These are phyloP conservation scores for Oemleria cerasiformis DNA, from an alignment of 306 rosid genomes.

Conservation along the genomic window DNA sequence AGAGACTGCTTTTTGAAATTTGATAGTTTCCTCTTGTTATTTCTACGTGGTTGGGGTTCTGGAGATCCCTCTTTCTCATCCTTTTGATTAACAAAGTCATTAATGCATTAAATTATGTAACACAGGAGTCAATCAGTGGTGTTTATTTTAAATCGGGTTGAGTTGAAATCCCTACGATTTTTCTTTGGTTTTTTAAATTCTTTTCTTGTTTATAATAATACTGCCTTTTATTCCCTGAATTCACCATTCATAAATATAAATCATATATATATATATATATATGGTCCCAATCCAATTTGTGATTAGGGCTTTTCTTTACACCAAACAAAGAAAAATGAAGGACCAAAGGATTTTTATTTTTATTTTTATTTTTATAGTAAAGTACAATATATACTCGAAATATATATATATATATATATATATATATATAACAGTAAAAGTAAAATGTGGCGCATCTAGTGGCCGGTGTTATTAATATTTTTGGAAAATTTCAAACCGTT, in stretches of 20 bases:
- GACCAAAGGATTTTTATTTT: too few species aligned
- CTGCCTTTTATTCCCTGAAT: conserved; percentile 16
- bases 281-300: conserved; percentile 33
- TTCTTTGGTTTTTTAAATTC: conserved; percentile 33
- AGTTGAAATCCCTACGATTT: conserved; percentile 36
- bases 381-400: too few species aligned
- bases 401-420: too few species aligned
- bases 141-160: conserved; percentile 44
- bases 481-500: too few species aligned
- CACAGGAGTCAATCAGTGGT: conserved; percentile 79
- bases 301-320: neutral
- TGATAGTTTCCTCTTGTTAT: conserved; percentile 75
- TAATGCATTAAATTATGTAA: conserved; percentile 34
- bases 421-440: too few species aligned
- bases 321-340: too few species aligned
- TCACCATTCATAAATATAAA: conserved; percentile 14
- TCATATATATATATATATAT: too few species aligned
- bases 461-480: too few species aligned
- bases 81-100: conserved; percentile 31
- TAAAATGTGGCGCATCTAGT: too few species aligned
- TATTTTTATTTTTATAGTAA: too few species aligned
- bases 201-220: conserved; percentile 23
- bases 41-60: conserved; percentile 52
- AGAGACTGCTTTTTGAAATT: conserved; percentile 63
- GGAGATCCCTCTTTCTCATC: conserved; percentile 35